phyloP scores from a whole-genome alignment of 78 protist species.

The Dictyostelium discoideum region dicty_2.7 NC_007088.5:7954501-7955000 shows the following conservation, averaged over 20 bases:
- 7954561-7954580: slow-evolving; percentile 17
- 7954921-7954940: neutral
- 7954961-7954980: slow-evolving; percentile 8
- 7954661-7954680: neutral
- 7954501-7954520: slow-evolving; percentile 7
- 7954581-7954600: neutral
- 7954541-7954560: neutral
- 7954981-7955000: neutral
- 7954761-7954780: neutral
- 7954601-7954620: neutral
- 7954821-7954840: neutral
- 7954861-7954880: neutral
- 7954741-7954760: neutral
- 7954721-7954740: neutral
- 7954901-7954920: neutral
- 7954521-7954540: neutral
- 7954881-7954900: neutral
- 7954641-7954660: neutral
- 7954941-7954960: neutral
- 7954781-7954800: neutral
- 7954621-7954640: neutral
- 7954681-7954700: neutral
- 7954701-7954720: neutral
- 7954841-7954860: neutral
- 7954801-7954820: neutral